These are phyloP conservation scores for Spergularia azorica DNA, from an alignment of 179 eudicot genomes.

Conservation along the genomic window DNA sequence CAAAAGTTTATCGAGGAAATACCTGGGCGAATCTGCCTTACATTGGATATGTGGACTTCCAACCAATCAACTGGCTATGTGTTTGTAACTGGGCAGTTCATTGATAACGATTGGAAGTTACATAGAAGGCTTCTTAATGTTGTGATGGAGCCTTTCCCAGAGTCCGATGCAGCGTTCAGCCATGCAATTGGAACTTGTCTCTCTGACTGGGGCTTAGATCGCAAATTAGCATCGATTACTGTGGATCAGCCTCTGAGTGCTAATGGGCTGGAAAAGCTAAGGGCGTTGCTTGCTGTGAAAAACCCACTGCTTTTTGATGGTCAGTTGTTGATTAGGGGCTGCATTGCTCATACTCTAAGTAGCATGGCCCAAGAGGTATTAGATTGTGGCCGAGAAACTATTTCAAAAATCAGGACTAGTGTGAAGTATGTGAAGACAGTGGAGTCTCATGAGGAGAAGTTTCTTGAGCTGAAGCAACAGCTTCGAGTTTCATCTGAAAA, in stretches of 20 bases:
- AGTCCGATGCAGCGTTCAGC: constrained; percentile 60
- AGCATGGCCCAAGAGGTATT: constrained; percentile 71
- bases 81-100: constrained; percentile 69
- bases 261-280: constrained; percentile 52
- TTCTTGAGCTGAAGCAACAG: constrained; percentile 63
- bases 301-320: constrained; percentile 68
- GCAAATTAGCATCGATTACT: constrained; percentile 70
- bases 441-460: constrained; percentile 73
- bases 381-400: constrained; percentile 48
- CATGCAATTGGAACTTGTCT: constrained; percentile 73
- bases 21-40: constrained; percentile 72
- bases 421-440: constrained; percentile 68
- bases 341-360: constrained; percentile 76
- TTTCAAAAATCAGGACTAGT: constrained; percentile 67
- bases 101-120: constrained; percentile 67
- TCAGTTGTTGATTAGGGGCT: constrained; percentile 67
- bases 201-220: constrained; percentile 84
- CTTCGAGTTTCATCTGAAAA: constrained; percentile 56
- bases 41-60: constrained; percentile 62
- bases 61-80: constrained; percentile 58
- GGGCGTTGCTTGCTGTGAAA: constrained; percentile 73
- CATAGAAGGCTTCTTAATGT: constrained; percentile 71
- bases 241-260: constrained; percentile 56
- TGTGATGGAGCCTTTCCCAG: constrained; percentile 65
- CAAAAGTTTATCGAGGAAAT: constrained; percentile 61